Base-by-base conservation (phyloP, 768 basidiomycete species). In the Suillus ampliporus region DNA sequence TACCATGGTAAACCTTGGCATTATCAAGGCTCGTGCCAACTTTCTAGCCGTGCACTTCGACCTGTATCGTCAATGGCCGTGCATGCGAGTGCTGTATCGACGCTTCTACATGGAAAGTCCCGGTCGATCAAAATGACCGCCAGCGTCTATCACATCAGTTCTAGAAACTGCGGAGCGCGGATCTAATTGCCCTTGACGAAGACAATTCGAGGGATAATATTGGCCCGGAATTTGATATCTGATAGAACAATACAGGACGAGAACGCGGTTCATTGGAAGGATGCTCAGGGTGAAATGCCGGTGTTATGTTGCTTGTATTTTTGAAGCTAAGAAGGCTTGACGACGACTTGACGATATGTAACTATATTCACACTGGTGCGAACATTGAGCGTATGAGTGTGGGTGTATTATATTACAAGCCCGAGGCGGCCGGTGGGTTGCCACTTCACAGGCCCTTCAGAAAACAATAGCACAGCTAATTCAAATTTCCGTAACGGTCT, bases 111-210 rank as follows among this genome's bases (percentile, higher is more conserved):
- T 38, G 53, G 53, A 37, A 54, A 54, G 37, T 54, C 53, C 53
- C 53, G 52, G 53, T 38, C 21, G 54, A 54, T 54, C 11, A 52
- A 51, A 19, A 34, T 31, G n/a, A 37, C 35, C 37, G 35, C 35
- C 53, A 37, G 21, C 23, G 23, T 40, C 17, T 56, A 35, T 5
- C 21, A 54, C 37, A 15, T 56, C 23, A 37, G 37, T 56, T 56
- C 54, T 40, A 56, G 54, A 56, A 56, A 26, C 54, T 38, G 35
- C 54, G 38, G 38, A 56, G 38, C 10, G 38, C 54, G 54, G 54
- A 26, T 31, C 31, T 31, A 31, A 6, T 31, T 31, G 6, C 31
- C 38, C 37, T 38, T 54, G 2, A 10, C 21, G 35, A 54, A 37
- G 52, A 37, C 34, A 15, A 35, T 21, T 35, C 7, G n/a, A 52